A percentile compares a stretch with the other conserved stretches of the same genome.
Conservation (phyloP, 306 rosid species). For the Acacia melanoxylon region DNA sequence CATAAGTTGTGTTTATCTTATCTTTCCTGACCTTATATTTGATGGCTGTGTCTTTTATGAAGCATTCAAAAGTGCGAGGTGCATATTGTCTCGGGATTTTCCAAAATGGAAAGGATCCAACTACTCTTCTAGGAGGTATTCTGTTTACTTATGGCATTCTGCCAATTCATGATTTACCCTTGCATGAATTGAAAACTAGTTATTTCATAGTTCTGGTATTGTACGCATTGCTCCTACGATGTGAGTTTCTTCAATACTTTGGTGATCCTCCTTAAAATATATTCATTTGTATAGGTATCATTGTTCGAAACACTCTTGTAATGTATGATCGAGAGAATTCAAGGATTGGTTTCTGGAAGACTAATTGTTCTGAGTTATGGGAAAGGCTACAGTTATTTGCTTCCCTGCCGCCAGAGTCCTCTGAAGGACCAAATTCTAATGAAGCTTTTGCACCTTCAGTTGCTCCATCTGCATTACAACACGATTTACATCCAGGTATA, state of each 20-base stretch:
- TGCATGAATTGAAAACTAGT: background rate
- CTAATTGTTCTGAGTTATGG: constrained; percentile 96
- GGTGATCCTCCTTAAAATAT: background rate
- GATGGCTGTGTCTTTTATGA: constrained; percentile 37
- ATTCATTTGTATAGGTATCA: constrained; percentile 57
- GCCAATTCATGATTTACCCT: constrained; percentile 22
- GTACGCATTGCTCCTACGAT: constrained; percentile 6
- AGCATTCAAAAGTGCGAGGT: constrained; percentile 90
- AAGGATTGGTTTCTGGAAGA: constrained; percentile 94
- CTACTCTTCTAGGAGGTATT: constrained; percentile 96
- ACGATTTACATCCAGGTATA: constrained; percentile 57
- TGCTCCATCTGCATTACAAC: constrained; percentile 60
- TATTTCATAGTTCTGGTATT: constrained; percentile 24
- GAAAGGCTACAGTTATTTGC: constrained; percentile 61
- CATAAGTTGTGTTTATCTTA: constrained; percentile 15
- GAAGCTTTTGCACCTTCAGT: constrained; percentile 44
- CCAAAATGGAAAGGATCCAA: constrained; percentile 80
- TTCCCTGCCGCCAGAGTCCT: constrained; percentile 54
- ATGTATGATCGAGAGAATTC: constrained; percentile 80
- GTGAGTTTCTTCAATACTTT: constrained; percentile 20
- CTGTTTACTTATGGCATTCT: constrained; percentile 19
- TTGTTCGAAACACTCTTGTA: constrained; percentile 93
- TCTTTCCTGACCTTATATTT: constrained; percentile 29
- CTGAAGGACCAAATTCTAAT: constrained; percentile 41
- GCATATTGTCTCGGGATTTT: constrained; percentile 95